A percentile compares a stretch with the other conserved stretches of the same genome.
phyloP scores from a whole-genome alignment of 495 filamentous ascomycete species.

The Hypoxylon intermedium region DNA sequence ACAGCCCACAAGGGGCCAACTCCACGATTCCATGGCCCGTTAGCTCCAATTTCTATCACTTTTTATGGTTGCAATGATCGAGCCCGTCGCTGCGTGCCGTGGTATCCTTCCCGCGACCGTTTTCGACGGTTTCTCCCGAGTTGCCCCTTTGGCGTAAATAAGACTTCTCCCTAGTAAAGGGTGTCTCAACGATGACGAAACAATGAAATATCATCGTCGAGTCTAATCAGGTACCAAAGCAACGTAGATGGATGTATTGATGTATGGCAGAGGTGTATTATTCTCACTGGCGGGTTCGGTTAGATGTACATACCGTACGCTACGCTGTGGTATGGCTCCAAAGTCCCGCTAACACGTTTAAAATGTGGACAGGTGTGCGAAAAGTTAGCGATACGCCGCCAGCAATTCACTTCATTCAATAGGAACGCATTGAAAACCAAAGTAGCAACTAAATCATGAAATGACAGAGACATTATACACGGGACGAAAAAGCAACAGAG shows the following conservation, averaged over 20 bases:
- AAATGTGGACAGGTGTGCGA: slow-evolving; percentile 36
- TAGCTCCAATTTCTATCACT: slow-evolving; percentile 34
- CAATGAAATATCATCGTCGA: neutral
- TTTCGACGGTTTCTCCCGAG: slow-evolving; percentile 22
- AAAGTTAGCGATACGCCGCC: slow-evolving; percentile 31
- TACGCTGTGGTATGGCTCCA: slow-evolving; percentile 21
- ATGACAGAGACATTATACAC: neutral
- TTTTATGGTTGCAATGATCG: slow-evolving; percentile 36
- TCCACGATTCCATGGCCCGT: slow-evolving; percentile 33
- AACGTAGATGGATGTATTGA: neutral
- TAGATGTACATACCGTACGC: neutral
- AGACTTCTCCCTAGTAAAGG: no score
- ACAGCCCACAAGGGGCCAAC: slow-evolving; percentile 27
- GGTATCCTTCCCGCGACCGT: slow-evolving; percentile 33
- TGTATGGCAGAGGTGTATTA: neutral
- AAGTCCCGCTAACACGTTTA: slow-evolving; percentile 1
- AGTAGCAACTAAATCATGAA: neutral
- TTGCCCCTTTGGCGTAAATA: slow-evolving; percentile 25
- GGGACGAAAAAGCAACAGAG: neutral
- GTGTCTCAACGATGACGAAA: no score
- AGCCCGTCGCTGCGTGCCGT: slow-evolving; percentile 33
- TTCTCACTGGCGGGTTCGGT: neutral
- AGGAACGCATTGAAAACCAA: no score
- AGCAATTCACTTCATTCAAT: no score
- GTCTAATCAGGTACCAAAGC: slow-evolving; percentile 1